A percentile compares a stretch with the other conserved stretches of the same genome.
These are phyloP conservation scores for Cladosporium sp. DNA, from an alignment of 2,329 filamentous ascomycete species.

Conservation along the genomic window DNA sequence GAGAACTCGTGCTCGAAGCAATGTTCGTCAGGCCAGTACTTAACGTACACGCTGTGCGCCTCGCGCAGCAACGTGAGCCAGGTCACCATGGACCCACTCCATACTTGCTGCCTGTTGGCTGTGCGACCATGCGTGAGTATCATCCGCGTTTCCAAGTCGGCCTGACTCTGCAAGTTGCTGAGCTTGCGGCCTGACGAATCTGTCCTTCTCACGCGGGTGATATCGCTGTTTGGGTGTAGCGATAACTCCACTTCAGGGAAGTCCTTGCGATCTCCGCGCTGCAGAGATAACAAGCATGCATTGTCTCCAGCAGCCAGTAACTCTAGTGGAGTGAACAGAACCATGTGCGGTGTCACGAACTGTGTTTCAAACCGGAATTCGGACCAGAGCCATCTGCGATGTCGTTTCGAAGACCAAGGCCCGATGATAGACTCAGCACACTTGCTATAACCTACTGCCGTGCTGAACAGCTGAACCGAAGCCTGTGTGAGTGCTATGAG, in stretches of 20 bases:
- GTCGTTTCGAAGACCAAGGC: slow-evolving; percentile 27
- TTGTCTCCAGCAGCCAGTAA: neutral
- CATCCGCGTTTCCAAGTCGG: neutral
- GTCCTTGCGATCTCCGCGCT: neutral
- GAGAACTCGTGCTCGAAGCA: slow-evolving; percentile 1
- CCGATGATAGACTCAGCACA: slow-evolving; percentile 33
- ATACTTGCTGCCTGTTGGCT: neutral
- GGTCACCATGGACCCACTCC: neutral
- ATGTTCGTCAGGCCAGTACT: neutral
- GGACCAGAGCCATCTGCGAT: slow-evolving; percentile 23
- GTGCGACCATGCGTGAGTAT: neutral
- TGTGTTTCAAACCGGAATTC: slow-evolving; percentile 34
- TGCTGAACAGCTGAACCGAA: slow-evolving; percentile 34
- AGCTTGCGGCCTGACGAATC: neutral
- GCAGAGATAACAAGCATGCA: neutral
- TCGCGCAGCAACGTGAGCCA: neutral
- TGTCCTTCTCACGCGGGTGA: no score
- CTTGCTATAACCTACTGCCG: slow-evolving; percentile 34
- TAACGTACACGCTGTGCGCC: slow-evolving; percentile 3
- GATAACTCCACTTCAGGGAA: neutral
- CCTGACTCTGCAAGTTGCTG: neutral
- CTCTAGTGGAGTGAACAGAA: slow-evolving; percentile 6
- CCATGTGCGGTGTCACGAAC: slow-evolving; percentile 33
- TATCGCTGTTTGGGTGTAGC: neutral
- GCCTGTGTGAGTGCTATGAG: slow-evolving; percentile 27